These are phyloP conservation scores for Cydonia oblonga DNA, from an alignment of 331 rosid genomes.

Conservation along the genomic window DNA sequence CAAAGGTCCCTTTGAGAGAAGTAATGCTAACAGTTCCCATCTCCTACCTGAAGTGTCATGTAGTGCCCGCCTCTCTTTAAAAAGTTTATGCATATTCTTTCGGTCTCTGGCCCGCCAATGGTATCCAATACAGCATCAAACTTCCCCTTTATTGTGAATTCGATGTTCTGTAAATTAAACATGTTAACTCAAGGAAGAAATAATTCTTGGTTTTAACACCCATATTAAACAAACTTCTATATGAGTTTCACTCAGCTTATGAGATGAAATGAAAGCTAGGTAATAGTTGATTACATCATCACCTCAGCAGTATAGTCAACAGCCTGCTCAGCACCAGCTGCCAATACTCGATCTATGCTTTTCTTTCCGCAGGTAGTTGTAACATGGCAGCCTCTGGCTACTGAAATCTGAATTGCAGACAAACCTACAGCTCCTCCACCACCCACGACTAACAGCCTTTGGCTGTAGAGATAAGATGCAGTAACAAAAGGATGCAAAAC, in stretches of 20 bases:
- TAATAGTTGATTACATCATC: conserved; percentile 11
- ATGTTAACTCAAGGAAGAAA: neutral
- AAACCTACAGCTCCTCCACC: conserved; percentile 99
- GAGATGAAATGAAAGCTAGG: conserved; percentile 11
- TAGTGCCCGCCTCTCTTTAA: conserved; percentile 80
- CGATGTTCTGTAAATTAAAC: conserved; percentile 43
- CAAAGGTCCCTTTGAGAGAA: neutral
- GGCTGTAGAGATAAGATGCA: conserved; percentile 40
- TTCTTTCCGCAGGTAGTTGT: conserved; percentile 74
- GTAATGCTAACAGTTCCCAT: conserved; percentile 9
- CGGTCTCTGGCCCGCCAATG: conserved; percentile 75
- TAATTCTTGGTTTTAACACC: neutral
- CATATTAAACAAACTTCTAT: neutral
- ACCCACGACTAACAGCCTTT: conserved; percentile 78
- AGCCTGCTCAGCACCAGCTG: conserved; percentile 90
- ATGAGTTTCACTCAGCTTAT: neutral
- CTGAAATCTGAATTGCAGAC: conserved; percentile 77
- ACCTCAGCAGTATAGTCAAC: conserved; percentile 85
- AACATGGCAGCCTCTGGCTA: conserved; percentile 72
- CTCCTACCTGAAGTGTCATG: conserved; percentile 95
- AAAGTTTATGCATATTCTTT: conserved; percentile 57
- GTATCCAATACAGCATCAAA: conserved; percentile 96
- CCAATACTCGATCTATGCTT: conserved; percentile 55
- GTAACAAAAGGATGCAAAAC: neutral
- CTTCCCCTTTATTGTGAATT: conserved; percentile 60